Conservation (phyloP, 331 rosid genomes). For the Cydonia oblonga region DNA sequence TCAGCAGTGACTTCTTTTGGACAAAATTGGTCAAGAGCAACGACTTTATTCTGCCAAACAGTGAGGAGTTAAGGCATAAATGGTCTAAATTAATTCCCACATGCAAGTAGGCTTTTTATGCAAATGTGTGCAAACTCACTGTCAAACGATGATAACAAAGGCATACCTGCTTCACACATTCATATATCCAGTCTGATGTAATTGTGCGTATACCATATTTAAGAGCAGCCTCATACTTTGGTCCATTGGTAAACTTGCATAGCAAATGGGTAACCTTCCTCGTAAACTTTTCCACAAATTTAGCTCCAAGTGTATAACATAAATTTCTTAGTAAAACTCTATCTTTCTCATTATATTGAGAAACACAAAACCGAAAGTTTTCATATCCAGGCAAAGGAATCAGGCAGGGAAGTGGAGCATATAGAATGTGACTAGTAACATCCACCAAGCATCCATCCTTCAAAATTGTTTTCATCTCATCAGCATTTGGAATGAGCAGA, state of each 20-base stretch:
- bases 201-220: slow-evolving; percentile 61
- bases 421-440: slow-evolving; percentile 67
- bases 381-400: slow-evolving; percentile 81
- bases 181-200: slow-evolving; percentile 80
- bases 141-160: not conserved
- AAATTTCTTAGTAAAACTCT: slow-evolving; percentile 62
- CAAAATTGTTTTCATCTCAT: slow-evolving; percentile 22
- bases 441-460: slow-evolving; percentile 77
- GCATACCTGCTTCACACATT: slow-evolving; percentile 88
- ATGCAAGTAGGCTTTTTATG: not conserved
- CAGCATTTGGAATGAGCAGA: slow-evolving; percentile 3
- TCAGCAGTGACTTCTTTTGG: slow-evolving; percentile 74
- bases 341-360: slow-evolving; percentile 85
- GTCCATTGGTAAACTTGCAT: slow-evolving; percentile 75
- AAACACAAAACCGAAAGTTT: slow-evolving; percentile 74
- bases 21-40: slow-evolving; percentile 50
- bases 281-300: slow-evolving; percentile 51
- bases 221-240: slow-evolving; percentile 76
- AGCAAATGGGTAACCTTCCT: slow-evolving; percentile 85
- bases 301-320: slow-evolving; percentile 88
- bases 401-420: slow-evolving; percentile 82
- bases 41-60: slow-evolving; percentile 50
- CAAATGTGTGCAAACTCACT: not conserved
- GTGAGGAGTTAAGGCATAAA: not conserved
- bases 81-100: not conserved